Conservation (phyloP, 2,329 filamentous ascomycete genomes). For the Fusarium proliferatum region DNA sequence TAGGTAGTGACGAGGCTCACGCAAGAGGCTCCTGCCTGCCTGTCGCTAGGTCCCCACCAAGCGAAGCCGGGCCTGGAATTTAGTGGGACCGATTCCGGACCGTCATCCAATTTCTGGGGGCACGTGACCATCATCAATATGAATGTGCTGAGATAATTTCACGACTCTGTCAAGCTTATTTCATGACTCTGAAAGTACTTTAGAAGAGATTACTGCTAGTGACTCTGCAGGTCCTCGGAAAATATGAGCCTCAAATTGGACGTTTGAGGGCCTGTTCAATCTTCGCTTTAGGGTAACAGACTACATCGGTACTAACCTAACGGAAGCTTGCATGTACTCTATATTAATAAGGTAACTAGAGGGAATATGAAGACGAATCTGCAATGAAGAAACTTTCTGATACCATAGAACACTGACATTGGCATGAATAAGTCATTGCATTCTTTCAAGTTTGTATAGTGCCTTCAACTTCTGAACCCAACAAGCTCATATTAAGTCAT, state of each 20-base stretch:
- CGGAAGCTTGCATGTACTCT: not conserved
- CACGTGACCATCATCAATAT: constrained; percentile 21
- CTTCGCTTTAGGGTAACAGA: not conserved
- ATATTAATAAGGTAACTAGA: not conserved
- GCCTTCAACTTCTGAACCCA: not conserved
- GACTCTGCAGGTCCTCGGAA: not conserved
- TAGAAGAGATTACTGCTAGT: no score
- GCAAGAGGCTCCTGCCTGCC: constrained; percentile 55
- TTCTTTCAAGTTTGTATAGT: not conserved
- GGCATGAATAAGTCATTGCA: not conserved
- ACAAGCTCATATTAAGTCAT: not conserved
- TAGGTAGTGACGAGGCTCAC: constrained; percentile 51
- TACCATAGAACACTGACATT: not conserved
- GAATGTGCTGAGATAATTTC: not conserved
- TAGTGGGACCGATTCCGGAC: constrained; percentile 37
- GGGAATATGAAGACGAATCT: not conserved
- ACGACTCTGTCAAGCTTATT: not conserved
- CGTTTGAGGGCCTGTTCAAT: not conserved
- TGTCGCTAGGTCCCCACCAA: constrained; percentile 39
- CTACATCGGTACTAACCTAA: no score
- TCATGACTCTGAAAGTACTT: no score
- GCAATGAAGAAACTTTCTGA: not conserved
- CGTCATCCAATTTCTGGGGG: not conserved
- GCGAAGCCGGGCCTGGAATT: constrained; percentile 35
- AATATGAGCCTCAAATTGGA: not conserved